These are phyloP conservation scores for Barnettozyma californica DNA, from an alignment of 805 yeast genomes.

Conservation along the genomic window DNA sequence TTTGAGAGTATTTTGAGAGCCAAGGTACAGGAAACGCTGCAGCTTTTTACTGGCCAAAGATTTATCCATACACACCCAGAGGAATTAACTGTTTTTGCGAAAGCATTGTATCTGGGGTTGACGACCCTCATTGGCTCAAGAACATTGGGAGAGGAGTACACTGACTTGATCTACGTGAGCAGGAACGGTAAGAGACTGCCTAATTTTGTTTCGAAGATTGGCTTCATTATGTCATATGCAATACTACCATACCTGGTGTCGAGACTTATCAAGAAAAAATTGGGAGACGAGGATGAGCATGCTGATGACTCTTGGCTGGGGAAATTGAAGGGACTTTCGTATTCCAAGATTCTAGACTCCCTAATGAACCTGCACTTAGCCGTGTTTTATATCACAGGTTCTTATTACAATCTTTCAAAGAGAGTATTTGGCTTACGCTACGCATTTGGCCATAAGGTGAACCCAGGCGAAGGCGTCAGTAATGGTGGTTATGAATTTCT, in stretches of 20 bases:
- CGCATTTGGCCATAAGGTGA: slow-evolving; percentile 60
- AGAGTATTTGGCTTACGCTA: slow-evolving; percentile 77
- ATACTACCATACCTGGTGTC: slow-evolving; percentile 54
- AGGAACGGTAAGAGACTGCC: slow-evolving; percentile 49
- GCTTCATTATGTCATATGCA: slow-evolving; percentile 57
- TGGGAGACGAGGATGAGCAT: slow-evolving; percentile 15
- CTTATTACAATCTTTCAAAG: slow-evolving; percentile 73
- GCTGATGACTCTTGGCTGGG: slow-evolving; percentile 5
- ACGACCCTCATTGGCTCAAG: slow-evolving; percentile 75
- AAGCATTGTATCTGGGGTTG: slow-evolving; percentile 57
- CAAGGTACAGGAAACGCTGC: slow-evolving; percentile 53
- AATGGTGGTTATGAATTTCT: slow-evolving; percentile 68
- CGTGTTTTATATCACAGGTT: slow-evolving; percentile 75
- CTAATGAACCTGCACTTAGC: slow-evolving; percentile 71
- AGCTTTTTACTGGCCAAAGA: slow-evolving; percentile 53
- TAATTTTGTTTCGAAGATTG: slow-evolving; percentile 38
- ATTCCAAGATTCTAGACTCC: slow-evolving; percentile 42
- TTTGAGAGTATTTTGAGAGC: slow-evolving; percentile 50
- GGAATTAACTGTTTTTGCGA: slow-evolving; percentile 54
- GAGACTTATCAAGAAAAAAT: slow-evolving; percentile 19
- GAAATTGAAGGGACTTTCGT: slow-evolving; percentile 29
- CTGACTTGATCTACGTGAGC: slow-evolving; percentile 66
- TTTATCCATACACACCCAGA: slow-evolving; percentile 59
- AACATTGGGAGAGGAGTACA: slow-evolving; percentile 93
- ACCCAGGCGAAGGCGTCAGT: slow-evolving; percentile 33